phyloP scores from a whole-genome alignment of 2,329 filamentous ascomycete genomes.

The Aspergillus sp. region DNA sequence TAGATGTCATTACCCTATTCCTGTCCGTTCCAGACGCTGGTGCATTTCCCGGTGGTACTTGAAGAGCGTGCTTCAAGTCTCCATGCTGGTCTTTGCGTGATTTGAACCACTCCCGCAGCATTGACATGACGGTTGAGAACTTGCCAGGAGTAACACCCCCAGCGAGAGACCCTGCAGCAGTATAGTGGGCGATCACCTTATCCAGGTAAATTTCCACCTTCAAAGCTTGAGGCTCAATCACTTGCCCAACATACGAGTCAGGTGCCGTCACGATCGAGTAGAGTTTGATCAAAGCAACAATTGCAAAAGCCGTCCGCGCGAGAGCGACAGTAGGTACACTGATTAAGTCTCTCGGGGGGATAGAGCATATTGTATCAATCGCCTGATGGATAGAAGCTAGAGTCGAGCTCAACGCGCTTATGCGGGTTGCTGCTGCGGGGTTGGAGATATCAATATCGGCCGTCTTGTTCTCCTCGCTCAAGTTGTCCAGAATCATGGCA shows the following conservation, averaged over 20 bases:
- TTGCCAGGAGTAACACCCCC: slow-evolving; percentile 66
- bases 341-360: slow-evolving; percentile 60
- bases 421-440: slow-evolving; percentile 58
- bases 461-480: slow-evolving; percentile 42
- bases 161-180: slow-evolving; percentile 61
- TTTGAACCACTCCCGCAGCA: slow-evolving; percentile 69
- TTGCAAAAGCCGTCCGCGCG: slow-evolving; percentile 69
- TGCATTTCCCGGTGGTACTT: not conserved
- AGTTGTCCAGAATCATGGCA: slow-evolving; percentile 65
- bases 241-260: slow-evolving; percentile 65
- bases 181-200: slow-evolving; percentile 67
- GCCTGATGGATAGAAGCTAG: slow-evolving; percentile 66
- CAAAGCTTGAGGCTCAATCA: slow-evolving; percentile 68
- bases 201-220: slow-evolving; percentile 67
- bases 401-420: slow-evolving; percentile 67
- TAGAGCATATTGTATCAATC: slow-evolving; percentile 63
- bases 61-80: not conserved
- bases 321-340: slow-evolving; percentile 70
- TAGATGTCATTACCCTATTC: slow-evolving; percentile 4
- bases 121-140: slow-evolving; percentile 68
- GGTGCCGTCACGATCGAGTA: slow-evolving; percentile 66
- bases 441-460: slow-evolving; percentile 25
- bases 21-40: not conserved
- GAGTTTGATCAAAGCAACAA: slow-evolving; percentile 72
- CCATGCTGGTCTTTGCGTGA: slow-evolving; percentile 45